These are phyloP conservation scores for Thermothelomyces thermophilus DNA, from an alignment of 2,329 filamentous ascomycete species.

Conservation along the genomic window DNA sequence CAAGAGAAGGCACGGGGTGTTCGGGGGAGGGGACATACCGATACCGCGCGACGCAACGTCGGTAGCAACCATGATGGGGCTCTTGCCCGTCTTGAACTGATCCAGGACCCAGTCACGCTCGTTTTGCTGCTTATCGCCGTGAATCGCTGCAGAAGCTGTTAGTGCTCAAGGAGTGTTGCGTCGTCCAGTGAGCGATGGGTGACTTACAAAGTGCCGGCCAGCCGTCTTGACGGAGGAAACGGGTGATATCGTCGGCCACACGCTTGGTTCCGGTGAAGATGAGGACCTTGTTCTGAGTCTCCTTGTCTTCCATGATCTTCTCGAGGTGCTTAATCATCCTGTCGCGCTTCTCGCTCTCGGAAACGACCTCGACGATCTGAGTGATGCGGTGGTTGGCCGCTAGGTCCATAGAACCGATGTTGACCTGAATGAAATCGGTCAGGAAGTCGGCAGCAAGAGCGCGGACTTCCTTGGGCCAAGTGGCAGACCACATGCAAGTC, in stretches of 20 bases:
- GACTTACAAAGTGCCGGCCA: constrained; percentile 91
- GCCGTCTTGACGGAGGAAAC: constrained; percentile 93
- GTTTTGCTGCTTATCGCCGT: constrained; percentile 99
- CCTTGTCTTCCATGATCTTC: constrained; percentile 93
- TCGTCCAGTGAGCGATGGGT: constrained; percentile 34
- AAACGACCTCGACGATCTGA: constrained; percentile 93
- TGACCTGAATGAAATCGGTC: constrained; percentile 96
- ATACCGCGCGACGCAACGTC: constrained; percentile 99
- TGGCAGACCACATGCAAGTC: constrained; percentile 99
- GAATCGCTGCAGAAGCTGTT: constrained; percentile 62
- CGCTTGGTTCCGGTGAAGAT: constrained; percentile 94
- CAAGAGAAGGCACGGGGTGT: constrained; percentile 27
- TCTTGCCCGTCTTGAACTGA: constrained; percentile 99
- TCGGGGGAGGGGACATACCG: constrained; percentile 69
- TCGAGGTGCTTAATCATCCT: constrained; percentile 96
- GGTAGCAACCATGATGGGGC: constrained; percentile 99
- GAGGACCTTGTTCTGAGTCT: constrained; percentile 89
- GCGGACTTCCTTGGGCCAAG: constrained; percentile 97
- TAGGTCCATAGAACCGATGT: constrained; percentile 93
- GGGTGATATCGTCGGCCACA: constrained; percentile 94
- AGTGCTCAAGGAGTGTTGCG: constrained; percentile 33
- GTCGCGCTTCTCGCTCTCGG: constrained; percentile 95
- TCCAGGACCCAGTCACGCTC: constrained; percentile 99
- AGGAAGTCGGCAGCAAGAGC: constrained; percentile 86
- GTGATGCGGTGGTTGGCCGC: constrained; percentile 97